These are phyloP conservation scores for Claviceps lovelessii DNA, from an alignment of 2,329 filamentous ascomycete genomes.

Conservation along the genomic window DNA sequence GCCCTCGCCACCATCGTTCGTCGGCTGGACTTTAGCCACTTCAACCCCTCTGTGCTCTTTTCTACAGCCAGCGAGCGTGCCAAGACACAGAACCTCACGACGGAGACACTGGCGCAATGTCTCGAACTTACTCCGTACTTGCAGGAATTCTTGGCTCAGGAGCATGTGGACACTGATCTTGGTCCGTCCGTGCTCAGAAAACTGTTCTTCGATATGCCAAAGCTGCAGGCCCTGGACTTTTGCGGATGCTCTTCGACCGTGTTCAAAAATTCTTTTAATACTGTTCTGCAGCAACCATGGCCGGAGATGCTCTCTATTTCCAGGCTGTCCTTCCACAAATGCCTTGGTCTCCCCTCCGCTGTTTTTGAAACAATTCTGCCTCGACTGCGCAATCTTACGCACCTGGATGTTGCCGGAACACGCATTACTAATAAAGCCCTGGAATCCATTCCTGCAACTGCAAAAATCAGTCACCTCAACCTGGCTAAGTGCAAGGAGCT, in stretches of 20 bases:
- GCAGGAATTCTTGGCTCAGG: slow-evolving; percentile 65
- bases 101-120: slow-evolving; percentile 57
- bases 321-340: slow-evolving; percentile 65
- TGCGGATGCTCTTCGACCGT: slow-evolving; percentile 56
- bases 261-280: slow-evolving; percentile 53
- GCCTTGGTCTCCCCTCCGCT: slow-evolving; percentile 50
- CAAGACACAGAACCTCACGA: slow-evolving; percentile 61
- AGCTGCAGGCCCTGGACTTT: slow-evolving; percentile 57
- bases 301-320: slow-evolving; percentile 44
- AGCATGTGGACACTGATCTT: slow-evolving; percentile 67
- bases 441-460: slow-evolving; percentile 54
- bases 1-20: slow-evolving; percentile 61
- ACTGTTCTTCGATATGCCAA: slow-evolving; percentile 51
- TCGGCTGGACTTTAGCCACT: slow-evolving; percentile 72
- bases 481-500: slow-evolving; percentile 61
- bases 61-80: slow-evolving; percentile 60
- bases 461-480: slow-evolving; percentile 62
- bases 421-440: slow-evolving; percentile 60
- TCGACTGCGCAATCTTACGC: slow-evolving; percentile 54
- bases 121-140: slow-evolving; percentile 58
- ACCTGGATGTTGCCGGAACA: slow-evolving; percentile 68
- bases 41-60: slow-evolving; percentile 66
- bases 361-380: slow-evolving; percentile 59
- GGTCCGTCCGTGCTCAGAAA: slow-evolving; percentile 53
- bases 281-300: slow-evolving; percentile 37